Percentiles rank a stretch among this genome's conserved stretches.
Evolutionary conservation across 2,329 filamentous ascomycete species (phyloP).

Genomic region (Sporothrix luriei): DNA sequence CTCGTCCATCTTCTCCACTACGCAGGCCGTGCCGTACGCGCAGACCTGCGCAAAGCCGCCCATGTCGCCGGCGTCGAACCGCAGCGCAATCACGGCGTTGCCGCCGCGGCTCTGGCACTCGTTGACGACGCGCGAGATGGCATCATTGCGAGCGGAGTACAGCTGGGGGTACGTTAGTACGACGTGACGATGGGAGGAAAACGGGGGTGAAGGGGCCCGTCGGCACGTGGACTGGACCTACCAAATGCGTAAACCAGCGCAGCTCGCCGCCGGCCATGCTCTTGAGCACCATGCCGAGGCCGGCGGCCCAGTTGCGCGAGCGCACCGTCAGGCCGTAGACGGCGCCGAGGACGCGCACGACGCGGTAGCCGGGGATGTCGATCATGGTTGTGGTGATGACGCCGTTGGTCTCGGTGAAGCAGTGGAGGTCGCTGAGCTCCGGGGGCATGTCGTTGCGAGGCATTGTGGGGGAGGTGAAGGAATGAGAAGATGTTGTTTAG

Average conservation of each 20-base stretch:
- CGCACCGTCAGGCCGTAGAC: conserved; percentile 49
- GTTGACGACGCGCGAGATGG: conserved; percentile 57
- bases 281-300: conserved; percentile 59
- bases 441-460: conserved; percentile 35
- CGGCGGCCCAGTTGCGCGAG: conserved; percentile 61
- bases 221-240: conserved; percentile 36
- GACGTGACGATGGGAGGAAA: not conserved
- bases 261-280: conserved; percentile 62
- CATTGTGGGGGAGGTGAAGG: not conserved
- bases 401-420: conserved; percentile 58
- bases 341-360: conserved; percentile 60
- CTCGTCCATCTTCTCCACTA: conserved; percentile 58
- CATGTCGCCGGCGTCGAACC: conserved; percentile 60
- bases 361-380: conserved; percentile 63
- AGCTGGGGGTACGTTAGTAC: conserved; percentile 42
- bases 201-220: not conserved
- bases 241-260: conserved; percentile 60
- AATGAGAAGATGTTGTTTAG: too few species aligned
- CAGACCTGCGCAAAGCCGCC: conserved; percentile 61
- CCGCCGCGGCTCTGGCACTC: conserved; percentile 61
- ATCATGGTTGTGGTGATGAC: conserved; percentile 66
- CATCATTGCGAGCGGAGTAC: conserved; percentile 61
- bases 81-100: conserved; percentile 61
- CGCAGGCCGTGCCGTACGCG: conserved; percentile 62
- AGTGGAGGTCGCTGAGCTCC: conserved; percentile 51